phyloP scores from a whole-genome alignment of 352 stramenopile species.

The Globisporangium lucens region DNA sequence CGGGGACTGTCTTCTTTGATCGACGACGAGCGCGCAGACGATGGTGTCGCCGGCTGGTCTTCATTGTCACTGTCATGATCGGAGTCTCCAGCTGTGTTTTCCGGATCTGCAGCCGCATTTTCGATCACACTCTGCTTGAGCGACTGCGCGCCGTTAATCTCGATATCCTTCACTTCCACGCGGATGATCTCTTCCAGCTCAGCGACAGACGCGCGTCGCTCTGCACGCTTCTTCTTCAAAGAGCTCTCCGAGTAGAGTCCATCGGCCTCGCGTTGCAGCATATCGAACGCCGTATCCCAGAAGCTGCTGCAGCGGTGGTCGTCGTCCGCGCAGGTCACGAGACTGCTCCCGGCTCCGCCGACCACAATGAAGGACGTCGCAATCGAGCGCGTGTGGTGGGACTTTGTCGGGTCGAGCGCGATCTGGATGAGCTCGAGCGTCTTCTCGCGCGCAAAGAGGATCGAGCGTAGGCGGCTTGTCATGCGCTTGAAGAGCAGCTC shows the following conservation, averaged over 20 bases:
- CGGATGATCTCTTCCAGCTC: slow-evolving; percentile 78
- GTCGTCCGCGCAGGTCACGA: slow-evolving; percentile 42
- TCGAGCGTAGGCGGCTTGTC: slow-evolving; percentile 68
- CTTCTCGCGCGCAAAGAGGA: slow-evolving; percentile 69
- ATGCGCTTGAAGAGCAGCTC: slow-evolving; percentile 86
- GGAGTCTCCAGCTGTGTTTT: slow-evolving; percentile 22
- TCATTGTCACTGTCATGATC: slow-evolving; percentile 26
- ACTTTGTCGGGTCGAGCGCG: slow-evolving; percentile 47
- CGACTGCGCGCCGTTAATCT: slow-evolving; percentile 63
- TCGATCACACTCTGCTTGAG: slow-evolving; percentile 66
- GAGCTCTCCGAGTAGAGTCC: slow-evolving; percentile 36
- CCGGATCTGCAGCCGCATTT: slow-evolving; percentile 24
- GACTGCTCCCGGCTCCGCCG: slow-evolving; percentile 52
- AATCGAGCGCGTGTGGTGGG: slow-evolving; percentile 65
- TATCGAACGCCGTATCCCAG: slow-evolving; percentile 70
- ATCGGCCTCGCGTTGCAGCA: slow-evolving; percentile 58
- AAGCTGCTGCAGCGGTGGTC: slow-evolving; percentile 59
- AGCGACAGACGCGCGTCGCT: slow-evolving; percentile 45
- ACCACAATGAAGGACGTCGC: slow-evolving; percentile 79
- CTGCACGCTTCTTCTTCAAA: slow-evolving; percentile 32
- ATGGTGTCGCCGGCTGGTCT: slow-evolving; percentile 7
- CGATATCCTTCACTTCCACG: slow-evolving; percentile 71
- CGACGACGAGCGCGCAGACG: slow-evolving; percentile 12
- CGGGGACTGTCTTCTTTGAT: slow-evolving; percentile 11
- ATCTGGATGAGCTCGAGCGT: slow-evolving; percentile 71